A percentile compares a stretch with the other conserved stretches of the same genome.
phyloP scores from a whole-genome alignment of 1,139 yeast genomes.

The Candida anutae region DNA sequence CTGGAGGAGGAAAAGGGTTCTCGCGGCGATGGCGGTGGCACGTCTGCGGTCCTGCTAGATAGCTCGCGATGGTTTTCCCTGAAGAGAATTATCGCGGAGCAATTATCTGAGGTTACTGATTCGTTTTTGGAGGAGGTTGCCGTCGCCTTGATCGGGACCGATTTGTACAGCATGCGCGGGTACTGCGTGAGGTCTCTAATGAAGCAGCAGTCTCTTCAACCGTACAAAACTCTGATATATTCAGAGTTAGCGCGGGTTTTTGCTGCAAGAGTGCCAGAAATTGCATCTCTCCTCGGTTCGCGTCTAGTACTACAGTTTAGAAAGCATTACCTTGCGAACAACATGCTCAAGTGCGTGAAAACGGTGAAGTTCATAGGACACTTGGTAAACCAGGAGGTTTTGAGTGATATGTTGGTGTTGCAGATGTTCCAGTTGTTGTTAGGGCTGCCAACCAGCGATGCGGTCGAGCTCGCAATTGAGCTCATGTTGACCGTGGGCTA shows the following conservation, averaged over 20 bases:
- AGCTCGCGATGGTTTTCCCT: conserved; percentile 21
- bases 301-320: conserved; percentile 58
- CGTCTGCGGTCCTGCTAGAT: too few relatives aligned
- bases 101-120: not conserved
- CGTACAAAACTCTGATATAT: conserved; percentile 38
- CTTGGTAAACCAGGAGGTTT: conserved; percentile 56
- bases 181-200: conserved; percentile 49
- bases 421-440: conserved; percentile 59
- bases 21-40: too few relatives aligned
- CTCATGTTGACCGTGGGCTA: conserved; percentile 20
- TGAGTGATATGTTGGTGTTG: conserved; percentile 54
- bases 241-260: conserved; percentile 57
- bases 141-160: conserved; percentile 29
- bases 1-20: too few relatives aligned
- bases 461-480: conserved; percentile 17
- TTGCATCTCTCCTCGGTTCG: conserved; percentile 52
- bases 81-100: not conserved
- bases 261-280: conserved; percentile 56
- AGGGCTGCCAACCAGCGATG: conserved; percentile 41
- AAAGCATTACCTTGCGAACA: conserved; percentile 42
- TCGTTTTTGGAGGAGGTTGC: not conserved
- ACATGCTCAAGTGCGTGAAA: conserved; percentile 35
- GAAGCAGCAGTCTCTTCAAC: conserved; percentile 41
- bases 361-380: conserved; percentile 50
- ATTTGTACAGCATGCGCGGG: conserved; percentile 56